phyloP scores from a whole-genome alignment of 306 rosid genomes.

The Prunus campanulata region DNA sequence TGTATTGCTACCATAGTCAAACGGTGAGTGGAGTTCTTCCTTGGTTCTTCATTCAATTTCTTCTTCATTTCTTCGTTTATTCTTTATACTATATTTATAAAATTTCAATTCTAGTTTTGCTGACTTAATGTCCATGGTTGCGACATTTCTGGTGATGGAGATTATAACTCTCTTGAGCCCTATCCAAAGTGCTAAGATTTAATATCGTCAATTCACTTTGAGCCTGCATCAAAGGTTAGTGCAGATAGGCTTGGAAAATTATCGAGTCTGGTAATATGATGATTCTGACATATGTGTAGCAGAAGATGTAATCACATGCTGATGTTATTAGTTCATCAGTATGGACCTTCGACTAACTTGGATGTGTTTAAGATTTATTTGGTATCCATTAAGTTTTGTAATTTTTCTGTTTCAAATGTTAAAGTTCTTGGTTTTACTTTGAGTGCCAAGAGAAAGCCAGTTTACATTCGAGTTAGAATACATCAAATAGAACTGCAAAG shows the following conservation, averaged over 20 bases:
- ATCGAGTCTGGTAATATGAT: background rate
- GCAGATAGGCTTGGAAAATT: background rate
- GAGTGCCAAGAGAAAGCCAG: background rate
- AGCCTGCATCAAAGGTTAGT: conserved; percentile 65
- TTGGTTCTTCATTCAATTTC: no score
- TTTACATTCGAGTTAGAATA: background rate
- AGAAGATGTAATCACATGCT: background rate
- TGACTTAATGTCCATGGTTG: no score
- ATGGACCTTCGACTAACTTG: background rate
- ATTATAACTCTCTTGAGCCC: no score
- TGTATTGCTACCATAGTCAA: no score
- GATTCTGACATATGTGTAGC: background rate
- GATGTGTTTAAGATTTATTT: background rate
- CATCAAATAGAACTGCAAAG: background rate
- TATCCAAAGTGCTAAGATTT: no score
- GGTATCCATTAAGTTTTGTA: background rate
- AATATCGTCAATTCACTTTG: no score
- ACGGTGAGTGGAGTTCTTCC: no score
- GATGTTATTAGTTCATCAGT: background rate
- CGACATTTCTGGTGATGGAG: no score
- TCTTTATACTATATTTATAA: no score
- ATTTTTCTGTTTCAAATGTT: background rate
- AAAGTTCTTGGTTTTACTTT: background rate
- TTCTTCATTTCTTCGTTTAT: no score
- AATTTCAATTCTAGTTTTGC: no score